Evolutionary conservation across 257 asterid genomes (phyloP).

Genomic region (Solanum dulcamara): DNA sequence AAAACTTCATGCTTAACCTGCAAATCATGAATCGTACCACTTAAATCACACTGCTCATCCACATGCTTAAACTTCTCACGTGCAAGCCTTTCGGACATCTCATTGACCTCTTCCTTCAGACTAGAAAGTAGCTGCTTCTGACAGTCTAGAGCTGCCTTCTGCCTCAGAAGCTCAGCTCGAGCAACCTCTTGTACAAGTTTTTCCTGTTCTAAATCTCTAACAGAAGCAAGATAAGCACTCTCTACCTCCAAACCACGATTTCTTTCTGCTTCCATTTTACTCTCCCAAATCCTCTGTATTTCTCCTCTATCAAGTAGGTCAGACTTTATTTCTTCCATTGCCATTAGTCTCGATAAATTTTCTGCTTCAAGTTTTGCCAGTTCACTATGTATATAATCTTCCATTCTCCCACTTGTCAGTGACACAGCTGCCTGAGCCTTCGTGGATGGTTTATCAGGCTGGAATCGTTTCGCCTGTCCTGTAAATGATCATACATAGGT

Average conservation of each 20-base stretch:
- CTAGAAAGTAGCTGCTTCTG: slow-evolving; percentile 68
- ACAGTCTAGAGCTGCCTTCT: slow-evolving; percentile 78
- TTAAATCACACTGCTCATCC: slow-evolving; percentile 28
- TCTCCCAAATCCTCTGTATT: slow-evolving; percentile 54
- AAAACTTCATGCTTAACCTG: slow-evolving; percentile 39
- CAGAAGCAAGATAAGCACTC: slow-evolving; percentile 23
- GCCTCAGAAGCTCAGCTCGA: slow-evolving; percentile 41
- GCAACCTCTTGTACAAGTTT: slow-evolving; percentile 29
- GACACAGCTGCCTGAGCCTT: slow-evolving; percentile 87
- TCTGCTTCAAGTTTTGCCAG: slow-evolving; percentile 54
- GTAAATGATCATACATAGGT: slow-evolving; percentile 10
- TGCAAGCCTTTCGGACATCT: slow-evolving; percentile 50
- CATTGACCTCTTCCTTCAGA: slow-evolving; percentile 48
- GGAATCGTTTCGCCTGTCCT: slow-evolving; percentile 83
- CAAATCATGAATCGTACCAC: slow-evolving; percentile 20
- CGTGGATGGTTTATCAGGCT: slow-evolving; percentile 86
- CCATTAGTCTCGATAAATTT: slow-evolving; percentile 25
- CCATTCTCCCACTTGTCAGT: slow-evolving; percentile 61
- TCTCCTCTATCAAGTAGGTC: slow-evolving; percentile 74
- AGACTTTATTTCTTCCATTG: slow-evolving; percentile 41
- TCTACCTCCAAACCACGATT: slow-evolving; percentile 38
- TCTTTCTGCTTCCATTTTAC: slow-evolving; percentile 54
- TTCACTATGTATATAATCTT: slow-evolving; percentile 38
- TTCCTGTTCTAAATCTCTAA: slow-evolving; percentile 48
- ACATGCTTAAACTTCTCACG: slow-evolving; percentile 26